Base-by-base conservation (phyloP, 805 yeast species). In the Naumovozyma baii region DNA sequence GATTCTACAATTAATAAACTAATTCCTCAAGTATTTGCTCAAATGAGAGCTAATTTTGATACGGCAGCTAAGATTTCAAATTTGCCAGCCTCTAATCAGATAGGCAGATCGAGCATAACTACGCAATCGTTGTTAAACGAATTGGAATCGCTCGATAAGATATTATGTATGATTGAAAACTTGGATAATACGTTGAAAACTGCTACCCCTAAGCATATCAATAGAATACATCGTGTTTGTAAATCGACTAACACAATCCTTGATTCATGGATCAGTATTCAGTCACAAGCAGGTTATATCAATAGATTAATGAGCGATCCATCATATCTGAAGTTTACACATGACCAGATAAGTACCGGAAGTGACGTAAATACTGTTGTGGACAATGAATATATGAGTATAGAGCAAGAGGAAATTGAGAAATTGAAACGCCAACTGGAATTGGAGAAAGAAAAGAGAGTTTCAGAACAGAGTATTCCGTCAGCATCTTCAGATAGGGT, bases 231-330 rank as follows among this genome's bases (percentile, higher is more conserved):
- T 40, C 61, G 57, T 16, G 67, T 77, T 3, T 66, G 76, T 33
- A 67, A 64, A 31, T 67, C 69, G 22, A 69, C 79, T 0, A 67
- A 73, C 39, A 62, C 63, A 18, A 59, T 79, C 18, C 56, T 79
- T 18, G 78, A 73, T 41, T 67, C 75, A 17, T 79, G 83, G 83
- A 69, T 74, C 38, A 66, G 70, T 45, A 76, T 79, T 36, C 66
- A 78, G 16, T 76, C 81, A 13, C 83, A 78, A 49, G 73, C 81
- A 17, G 70, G 72, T 28, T 73, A 75, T 49, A 72, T 79, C 3
- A 63, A 67, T 19, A 67, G 69, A 8, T 54, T 74, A 15, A 61
- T 76, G 45, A 63, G 64, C 38, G 69, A 70, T 39, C 48, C 61
- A 5, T 47, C 50, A 19, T 62, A 62, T 36, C 64, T 75, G 68